Evolutionary conservation across 179 eudicot genomes (phyloP).

Genomic region (Heliamphora pulchella): DNA sequence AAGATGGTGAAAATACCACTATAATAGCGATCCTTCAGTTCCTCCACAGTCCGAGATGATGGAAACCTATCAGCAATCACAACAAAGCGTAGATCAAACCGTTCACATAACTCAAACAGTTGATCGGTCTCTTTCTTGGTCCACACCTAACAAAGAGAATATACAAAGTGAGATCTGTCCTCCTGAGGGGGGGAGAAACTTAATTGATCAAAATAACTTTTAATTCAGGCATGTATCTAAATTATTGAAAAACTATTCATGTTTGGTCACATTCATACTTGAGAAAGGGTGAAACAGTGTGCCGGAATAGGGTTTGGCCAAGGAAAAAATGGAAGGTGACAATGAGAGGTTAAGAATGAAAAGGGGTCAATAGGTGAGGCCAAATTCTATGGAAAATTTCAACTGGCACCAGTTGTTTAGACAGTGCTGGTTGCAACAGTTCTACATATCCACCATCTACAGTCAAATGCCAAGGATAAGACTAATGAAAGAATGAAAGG

Average conservation of each 20-base stretch:
- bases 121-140: constrained; percentile 92
- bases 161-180: not conserved
- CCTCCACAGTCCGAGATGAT: constrained; percentile 70
- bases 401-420: not conserved
- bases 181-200: not conserved
- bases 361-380: not conserved
- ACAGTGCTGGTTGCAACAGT: not conserved
- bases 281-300: not conserved
- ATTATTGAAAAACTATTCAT: not conserved
- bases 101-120: constrained; percentile 77
- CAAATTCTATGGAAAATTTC: not conserved
- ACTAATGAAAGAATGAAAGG: not conserved
- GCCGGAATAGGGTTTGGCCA: not conserved
- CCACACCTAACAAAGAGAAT: constrained; percentile 53
- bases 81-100: constrained; percentile 79
- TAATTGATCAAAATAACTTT: not conserved
- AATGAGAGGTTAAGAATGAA: not conserved
- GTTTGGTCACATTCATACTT: not conserved
- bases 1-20: constrained; percentile 37
- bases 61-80: constrained; percentile 86
- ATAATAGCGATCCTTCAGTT: constrained; percentile 86
- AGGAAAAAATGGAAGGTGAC: not conserved
- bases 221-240: not conserved
- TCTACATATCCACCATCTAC: not conserved
- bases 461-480: not conserved